Evolutionary conservation across 2,329 filamentous ascomycete genomes (phyloP).

Genomic region (Hypocreales sp.): DNA sequence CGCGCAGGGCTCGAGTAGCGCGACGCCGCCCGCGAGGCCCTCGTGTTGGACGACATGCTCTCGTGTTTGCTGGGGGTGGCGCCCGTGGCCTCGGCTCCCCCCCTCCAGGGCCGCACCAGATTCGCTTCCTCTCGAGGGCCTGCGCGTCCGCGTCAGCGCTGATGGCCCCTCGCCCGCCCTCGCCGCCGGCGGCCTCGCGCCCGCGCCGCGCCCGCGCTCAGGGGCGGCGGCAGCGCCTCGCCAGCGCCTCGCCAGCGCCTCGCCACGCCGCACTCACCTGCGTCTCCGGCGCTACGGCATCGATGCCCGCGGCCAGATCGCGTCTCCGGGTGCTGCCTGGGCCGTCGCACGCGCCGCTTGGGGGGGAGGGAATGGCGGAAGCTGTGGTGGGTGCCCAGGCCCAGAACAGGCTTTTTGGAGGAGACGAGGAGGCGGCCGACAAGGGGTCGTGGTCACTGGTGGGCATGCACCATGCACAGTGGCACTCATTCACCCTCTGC

Average conservation of each 20-base stretch:
- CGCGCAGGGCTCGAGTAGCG: constrained; percentile 39
- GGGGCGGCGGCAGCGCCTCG: too few relatives aligned
- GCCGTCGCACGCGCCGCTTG: constrained; percentile 17
- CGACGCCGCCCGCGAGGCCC: constrained; percentile 31
- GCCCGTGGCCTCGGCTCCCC: too few relatives aligned
- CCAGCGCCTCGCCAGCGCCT: not conserved
- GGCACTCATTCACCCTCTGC: not conserved
- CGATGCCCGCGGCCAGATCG: constrained; percentile 14
- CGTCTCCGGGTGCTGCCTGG: constrained; percentile 12
- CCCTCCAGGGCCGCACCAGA: too few relatives aligned
- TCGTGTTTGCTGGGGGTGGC: too few relatives aligned
- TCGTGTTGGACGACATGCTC: constrained; percentile 28
- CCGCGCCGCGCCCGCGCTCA: too few relatives aligned
- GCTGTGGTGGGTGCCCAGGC: constrained; percentile 7
- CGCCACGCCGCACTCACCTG: constrained; percentile 9
- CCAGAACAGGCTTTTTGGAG: constrained; percentile 6
- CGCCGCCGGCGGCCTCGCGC: too few relatives aligned
- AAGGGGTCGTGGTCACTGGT: too few relatives aligned
- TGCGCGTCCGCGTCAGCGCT: too few relatives aligned
- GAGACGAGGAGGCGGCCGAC: constrained; percentile 11
- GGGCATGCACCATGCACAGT: constrained; percentile 1
- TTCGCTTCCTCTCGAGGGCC: too few relatives aligned
- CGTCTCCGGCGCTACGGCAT: constrained; percentile 15
- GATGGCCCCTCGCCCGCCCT: too few relatives aligned
- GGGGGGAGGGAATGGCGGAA: constrained; percentile 8